A percentile compares a stretch with the other conserved stretches of the same genome.
Conservation (phyloP, 2,329 filamentous ascomycete species). For the Aspergillus sp. region DNA sequence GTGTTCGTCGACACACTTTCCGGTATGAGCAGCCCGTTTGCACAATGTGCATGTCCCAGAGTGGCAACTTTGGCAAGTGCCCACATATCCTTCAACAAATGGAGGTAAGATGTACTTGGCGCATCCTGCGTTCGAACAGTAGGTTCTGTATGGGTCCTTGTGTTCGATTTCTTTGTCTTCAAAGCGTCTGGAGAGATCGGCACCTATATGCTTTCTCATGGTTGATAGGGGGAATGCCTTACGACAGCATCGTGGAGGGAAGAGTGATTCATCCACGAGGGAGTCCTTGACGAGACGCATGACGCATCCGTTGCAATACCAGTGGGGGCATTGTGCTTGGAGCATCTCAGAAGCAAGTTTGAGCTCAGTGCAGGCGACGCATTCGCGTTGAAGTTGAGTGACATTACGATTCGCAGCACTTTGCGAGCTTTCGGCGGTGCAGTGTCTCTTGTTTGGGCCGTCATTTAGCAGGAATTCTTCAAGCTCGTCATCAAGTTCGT, state of each 20-base stretch:
- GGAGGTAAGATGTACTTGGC: slow-evolving; percentile 30
- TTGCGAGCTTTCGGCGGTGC: slow-evolving; percentile 5
- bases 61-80: slow-evolving; percentile 27
- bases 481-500: not conserved
- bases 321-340: slow-evolving; percentile 23
- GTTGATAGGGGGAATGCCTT: slow-evolving; percentile 22
- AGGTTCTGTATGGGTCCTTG: slow-evolving; percentile 28
- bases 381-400: not conserved
- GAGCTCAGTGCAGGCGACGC: slow-evolving; percentile 16
- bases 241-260: slow-evolving; percentile 36
- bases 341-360: not conserved
- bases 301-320: slow-evolving; percentile 30
- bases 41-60: slow-evolving; percentile 30
- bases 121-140: slow-evolving; percentile 31
- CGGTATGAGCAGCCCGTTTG: slow-evolving; percentile 26
- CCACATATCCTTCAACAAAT: slow-evolving; percentile 21
- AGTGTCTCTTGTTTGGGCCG: not conserved
- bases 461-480: not conserved
- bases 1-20: slow-evolving; percentile 32
- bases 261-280: slow-evolving; percentile 29
- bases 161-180: slow-evolving; percentile 31
- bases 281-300: slow-evolving; percentile 24
- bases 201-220: slow-evolving; percentile 15
- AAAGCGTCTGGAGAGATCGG: slow-evolving; percentile 12
- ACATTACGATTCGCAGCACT: not conserved